phyloP scores from a whole-genome alignment of 768 basidiomycete species.

The Pleurotus tuoliensis region DNA sequence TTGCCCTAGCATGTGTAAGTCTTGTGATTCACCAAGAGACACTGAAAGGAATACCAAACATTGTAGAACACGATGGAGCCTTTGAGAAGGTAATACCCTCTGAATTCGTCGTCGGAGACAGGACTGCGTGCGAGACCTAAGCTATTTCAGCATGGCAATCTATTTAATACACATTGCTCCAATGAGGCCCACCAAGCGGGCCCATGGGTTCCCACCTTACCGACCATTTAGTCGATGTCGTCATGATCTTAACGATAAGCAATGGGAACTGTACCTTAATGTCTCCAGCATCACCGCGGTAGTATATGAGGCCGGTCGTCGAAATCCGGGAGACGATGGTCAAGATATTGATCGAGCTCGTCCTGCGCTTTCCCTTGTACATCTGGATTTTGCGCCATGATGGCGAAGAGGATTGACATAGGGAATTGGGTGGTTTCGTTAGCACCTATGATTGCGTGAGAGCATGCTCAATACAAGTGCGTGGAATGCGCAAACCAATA shows the following conservation, averaged over 20 bases:
- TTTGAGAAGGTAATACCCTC: slow-evolving; percentile 41
- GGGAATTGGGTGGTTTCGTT: background rate
- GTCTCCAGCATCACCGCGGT: slow-evolving; percentile 32
- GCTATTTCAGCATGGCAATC: background rate
- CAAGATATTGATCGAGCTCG: background rate
- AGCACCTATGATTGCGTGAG: background rate
- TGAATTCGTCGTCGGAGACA: slow-evolving; percentile 40
- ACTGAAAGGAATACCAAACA: slow-evolving; percentile 21
- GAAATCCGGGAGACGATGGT: background rate
- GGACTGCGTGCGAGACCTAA: slow-evolving; percentile 28
- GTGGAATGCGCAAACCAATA: background rate
- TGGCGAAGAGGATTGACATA: background rate
- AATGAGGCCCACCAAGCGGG: slow-evolving; percentile 23
- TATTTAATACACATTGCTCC: background rate
- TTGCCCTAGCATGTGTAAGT: slow-evolving; percentile 20
- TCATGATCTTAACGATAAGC: too few species aligned
- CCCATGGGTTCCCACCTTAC: slow-evolving; percentile 24
- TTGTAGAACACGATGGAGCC: slow-evolving; percentile 33
- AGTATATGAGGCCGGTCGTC: slow-evolving; percentile 21
- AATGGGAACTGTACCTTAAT: slow-evolving; percentile 12
- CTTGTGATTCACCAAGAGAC: slow-evolving; percentile 3
- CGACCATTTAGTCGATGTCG: too few species aligned
- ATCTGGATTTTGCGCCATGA: background rate
- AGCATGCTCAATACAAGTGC: background rate
- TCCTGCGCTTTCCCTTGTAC: background rate